Evolutionary conservation across 768 basidiomycete species (phyloP), one percentile per base, ranked within the genome.

Genomic region (Fomitopsis serialis): DNA sequence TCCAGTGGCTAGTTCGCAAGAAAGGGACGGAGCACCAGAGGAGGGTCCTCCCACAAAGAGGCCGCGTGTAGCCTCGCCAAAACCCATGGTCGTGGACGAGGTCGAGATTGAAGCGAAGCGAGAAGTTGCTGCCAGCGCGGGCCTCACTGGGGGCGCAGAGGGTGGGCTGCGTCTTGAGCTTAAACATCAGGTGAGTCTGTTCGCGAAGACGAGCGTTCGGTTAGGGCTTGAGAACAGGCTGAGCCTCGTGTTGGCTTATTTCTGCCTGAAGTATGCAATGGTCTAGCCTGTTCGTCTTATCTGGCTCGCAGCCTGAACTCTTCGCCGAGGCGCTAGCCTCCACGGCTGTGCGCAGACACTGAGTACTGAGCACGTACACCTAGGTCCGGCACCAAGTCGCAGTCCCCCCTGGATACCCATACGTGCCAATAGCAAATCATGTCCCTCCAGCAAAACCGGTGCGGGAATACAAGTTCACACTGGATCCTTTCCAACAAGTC

Each of bases 401-500:
- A 7, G 85, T 98, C 15, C 97, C 97, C 8, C 86, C 91, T 21
- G 86, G 87, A 24, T 98, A 95, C 69, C 81, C 85, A 63, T 98
- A 98, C 70, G 68, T 87, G 42, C 89, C 96, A 2, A 97, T 98
- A 56, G 83, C 89, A 17, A 79, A 90, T 64, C 94, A 99, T 68
- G 79, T 89, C n/a, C 88, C 95, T 13, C 89, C 91, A 13, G 78
- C 85, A 48, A 93, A 95, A 63, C 94, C 95, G 0, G 94, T 85
- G 47, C 81, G 92, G 50, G 86, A 88, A 65, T 99, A 98, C 77
- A 93, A 93, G 58, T 99, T 99, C 75, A 88, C 85, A 44, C 79
- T 99, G 48, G 97, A 99, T 72, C 96, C 97, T 17, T 99, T 99
- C 74, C 97, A 98, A 63, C 81, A 85, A 65, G 93, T 98, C 43